Conservation (phyloP, 148 eudicot species). For the Linanthus parryae region DNA sequence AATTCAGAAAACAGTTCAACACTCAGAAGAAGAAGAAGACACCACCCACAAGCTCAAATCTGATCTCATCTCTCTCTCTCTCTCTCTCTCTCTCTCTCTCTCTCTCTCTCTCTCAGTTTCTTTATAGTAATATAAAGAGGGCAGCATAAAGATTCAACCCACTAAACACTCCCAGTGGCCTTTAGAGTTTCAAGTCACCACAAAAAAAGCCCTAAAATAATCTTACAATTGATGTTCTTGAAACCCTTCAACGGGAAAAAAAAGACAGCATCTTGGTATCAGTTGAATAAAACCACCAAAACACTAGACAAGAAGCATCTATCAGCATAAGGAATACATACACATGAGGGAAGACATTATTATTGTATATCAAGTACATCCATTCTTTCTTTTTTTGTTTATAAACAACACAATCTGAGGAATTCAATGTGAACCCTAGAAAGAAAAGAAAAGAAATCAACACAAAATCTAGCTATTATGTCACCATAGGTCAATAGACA, state of each 20-base stretch:
- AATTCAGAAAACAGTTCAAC: constrained; percentile 28
- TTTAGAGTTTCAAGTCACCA: constrained; percentile 44
- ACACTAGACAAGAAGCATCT: constrained; percentile 70
- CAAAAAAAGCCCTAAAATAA: constrained; percentile 12
- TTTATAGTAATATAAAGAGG: constrained; percentile 15
- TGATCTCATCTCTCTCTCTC: constrained; percentile 27
- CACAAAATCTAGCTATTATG: constrained; percentile 13
- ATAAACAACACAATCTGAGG: constrained; percentile 24
- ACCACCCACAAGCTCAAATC: constrained; percentile 44
- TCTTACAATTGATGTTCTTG: constrained; percentile 29
- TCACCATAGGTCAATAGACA: constrained; percentile 24
- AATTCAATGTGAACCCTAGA: constrained; percentile 29
- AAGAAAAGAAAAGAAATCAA: constrained; percentile 18
- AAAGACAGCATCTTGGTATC: constrained; percentile 70
- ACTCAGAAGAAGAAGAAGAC: too few relatives aligned
- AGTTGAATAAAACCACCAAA: constrained; percentile 49
- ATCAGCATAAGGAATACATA: too few relatives aligned
- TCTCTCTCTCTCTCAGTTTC: constrained; percentile 14
- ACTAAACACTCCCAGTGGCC: constrained; percentile 18
- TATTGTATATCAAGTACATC: too few relatives aligned
- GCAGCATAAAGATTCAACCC: constrained; percentile 17
- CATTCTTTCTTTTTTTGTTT: too few relatives aligned
- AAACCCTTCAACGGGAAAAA: constrained; percentile 49
- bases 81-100: constrained; percentile 22
- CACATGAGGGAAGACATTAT: too few relatives aligned